phyloP scores from a whole-genome alignment of 305 asterid genomes.

The Rubia tinctorum region DNA sequence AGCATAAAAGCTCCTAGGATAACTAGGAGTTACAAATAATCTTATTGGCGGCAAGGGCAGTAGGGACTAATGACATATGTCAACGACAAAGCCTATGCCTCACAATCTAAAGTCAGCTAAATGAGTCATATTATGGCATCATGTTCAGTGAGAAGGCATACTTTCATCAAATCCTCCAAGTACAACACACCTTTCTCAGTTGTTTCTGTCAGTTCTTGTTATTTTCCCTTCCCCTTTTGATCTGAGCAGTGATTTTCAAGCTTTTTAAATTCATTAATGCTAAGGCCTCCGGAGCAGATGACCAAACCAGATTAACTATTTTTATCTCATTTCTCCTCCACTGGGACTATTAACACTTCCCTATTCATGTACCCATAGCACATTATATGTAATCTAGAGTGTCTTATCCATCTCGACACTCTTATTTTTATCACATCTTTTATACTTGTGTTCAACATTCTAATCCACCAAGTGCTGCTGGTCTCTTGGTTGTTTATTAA shows the following conservation, averaged over 20 bases:
- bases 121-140: neutral
- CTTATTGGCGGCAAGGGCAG: neutral
- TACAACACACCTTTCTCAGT: neutral
- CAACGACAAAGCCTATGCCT: neutral
- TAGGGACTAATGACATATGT: neutral
- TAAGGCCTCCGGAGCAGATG: neutral
- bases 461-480: too few relatives aligned
- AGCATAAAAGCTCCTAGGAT: neutral
- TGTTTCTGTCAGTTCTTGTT: neutral
- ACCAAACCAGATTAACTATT: neutral
- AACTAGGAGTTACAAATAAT: neutral
- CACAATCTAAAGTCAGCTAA: neutral
- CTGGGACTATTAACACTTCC: neutral
- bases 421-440: neutral
- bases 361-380: neutral
- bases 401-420: neutral
- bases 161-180: neutral
- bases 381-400: neutral
- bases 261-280: neutral
- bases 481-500: neutral
- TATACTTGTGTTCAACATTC: neutral
- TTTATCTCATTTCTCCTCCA: neutral
- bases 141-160: neutral
- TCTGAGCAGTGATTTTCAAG: neutral
- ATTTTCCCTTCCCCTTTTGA: neutral